A percentile compares a stretch with the other conserved stretches of the same genome.
phyloP scores from a whole-genome alignment of 768 basidiomycete species.

The Pleurotus djamor region DNA sequence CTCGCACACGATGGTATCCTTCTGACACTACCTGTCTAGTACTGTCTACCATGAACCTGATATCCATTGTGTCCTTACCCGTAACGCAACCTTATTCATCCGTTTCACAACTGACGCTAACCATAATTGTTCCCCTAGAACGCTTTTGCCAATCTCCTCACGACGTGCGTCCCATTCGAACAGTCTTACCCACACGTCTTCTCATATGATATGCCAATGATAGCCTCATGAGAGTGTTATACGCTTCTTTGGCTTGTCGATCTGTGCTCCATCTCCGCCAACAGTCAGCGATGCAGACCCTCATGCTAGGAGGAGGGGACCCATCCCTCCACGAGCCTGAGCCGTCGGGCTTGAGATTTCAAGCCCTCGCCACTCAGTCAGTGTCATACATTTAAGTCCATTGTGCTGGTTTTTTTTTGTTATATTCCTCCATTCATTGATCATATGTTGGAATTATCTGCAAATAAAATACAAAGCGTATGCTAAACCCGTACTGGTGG shows the following conservation, averaged over 20 bases:
- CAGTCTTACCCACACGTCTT: background rate
- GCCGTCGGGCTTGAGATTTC: no score
- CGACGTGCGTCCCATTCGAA: background rate
- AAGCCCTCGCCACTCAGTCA: no score
- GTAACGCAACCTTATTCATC: background rate
- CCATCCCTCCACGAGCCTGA: no score
- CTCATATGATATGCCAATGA: background rate
- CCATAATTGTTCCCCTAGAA: background rate
- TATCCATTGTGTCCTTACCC: background rate
- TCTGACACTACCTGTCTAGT: background rate
- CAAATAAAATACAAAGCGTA: no score
- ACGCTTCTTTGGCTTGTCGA: background rate
- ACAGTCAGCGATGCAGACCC: background rate
- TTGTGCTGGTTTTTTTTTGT: no score
- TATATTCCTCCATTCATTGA: no score
- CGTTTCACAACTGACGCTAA: background rate
- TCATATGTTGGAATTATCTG: no score
- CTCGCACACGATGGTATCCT: background rate
- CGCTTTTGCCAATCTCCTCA: background rate
- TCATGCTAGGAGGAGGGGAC: no score
- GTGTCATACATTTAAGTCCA: no score
- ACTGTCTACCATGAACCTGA: background rate
- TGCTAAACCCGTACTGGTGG: no score
- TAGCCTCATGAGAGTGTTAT: background rate
- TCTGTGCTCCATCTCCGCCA: background rate